A percentile compares a stretch with the other conserved stretches of the same genome.
phyloP scores from a whole-genome alignment of 768 basidiomycete species.

The Suillus discolor region DNA sequence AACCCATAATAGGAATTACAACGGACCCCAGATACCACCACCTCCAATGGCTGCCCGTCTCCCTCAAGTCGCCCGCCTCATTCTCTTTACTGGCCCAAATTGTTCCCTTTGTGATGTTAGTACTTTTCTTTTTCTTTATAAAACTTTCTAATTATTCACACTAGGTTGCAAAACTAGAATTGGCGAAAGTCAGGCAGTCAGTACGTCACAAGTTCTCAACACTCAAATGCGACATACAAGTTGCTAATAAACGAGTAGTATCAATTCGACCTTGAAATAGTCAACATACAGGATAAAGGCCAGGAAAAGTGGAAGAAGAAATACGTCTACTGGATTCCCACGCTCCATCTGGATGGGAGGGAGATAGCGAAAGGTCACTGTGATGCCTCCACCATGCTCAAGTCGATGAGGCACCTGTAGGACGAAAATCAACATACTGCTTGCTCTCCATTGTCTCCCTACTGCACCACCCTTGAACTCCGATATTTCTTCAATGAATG shows the following conservation, averaged over 20 bases:
- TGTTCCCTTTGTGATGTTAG: slow-evolving; percentile 83
- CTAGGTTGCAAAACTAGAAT: slow-evolving; percentile 77
- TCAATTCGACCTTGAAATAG: slow-evolving; percentile 66
- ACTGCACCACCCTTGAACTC: slow-evolving; percentile 24
- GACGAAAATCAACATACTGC: slow-evolving; percentile 43
- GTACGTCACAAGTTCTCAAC: slow-evolving; percentile 37
- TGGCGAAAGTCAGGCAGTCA: slow-evolving; percentile 66
- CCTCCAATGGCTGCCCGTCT: slow-evolving; percentile 37
- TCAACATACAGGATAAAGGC: slow-evolving; percentile 79
- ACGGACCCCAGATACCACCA: slow-evolving; percentile 28
- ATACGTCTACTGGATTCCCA: slow-evolving; percentile 92
- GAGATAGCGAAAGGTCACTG: slow-evolving; percentile 87
- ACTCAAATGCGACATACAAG: slow-evolving; percentile 11
- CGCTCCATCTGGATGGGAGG: slow-evolving; percentile 79
- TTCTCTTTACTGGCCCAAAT: slow-evolving; percentile 75
- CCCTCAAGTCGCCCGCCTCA: slow-evolving; percentile 57
- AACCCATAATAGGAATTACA: slow-evolving; percentile 2
- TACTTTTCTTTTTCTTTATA: slow-evolving; percentile 5
- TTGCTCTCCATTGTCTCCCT: slow-evolving; percentile 23
- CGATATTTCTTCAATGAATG: slow-evolving; percentile 21
- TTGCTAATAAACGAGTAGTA: slow-evolving; percentile 39
- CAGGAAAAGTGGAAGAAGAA: slow-evolving; percentile 83
- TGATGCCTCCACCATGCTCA: slow-evolving; percentile 65
- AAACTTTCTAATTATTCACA: slow-evolving; percentile 5
- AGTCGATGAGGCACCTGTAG: slow-evolving; percentile 65